Base-by-base conservation (phyloP, 345 rosid genomes). In the Schrenkiella parvula region DNA sequence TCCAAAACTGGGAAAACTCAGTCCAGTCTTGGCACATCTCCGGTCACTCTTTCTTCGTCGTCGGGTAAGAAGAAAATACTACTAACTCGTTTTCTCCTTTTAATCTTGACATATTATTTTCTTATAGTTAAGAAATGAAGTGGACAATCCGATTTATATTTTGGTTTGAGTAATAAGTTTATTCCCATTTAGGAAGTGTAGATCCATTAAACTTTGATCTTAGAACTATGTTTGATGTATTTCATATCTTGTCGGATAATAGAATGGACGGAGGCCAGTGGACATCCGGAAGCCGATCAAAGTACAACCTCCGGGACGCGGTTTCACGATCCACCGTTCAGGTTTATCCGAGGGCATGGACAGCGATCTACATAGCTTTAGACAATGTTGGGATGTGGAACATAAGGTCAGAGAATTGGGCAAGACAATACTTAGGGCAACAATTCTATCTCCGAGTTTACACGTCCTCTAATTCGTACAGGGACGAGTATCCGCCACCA, bases 331-430 rank as follows among this genome's bases (percentile, higher is more conserved):
- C 83, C 79, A 95, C 93, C 0, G 61, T 62, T 70, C 97, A 95
- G 82, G 99, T 93, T n/a, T 93, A 85, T 69, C 99, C 97, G 2
- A 88, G 64, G 58, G 69, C 97, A 35, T 95, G 99, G 99, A 88
- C 95, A 0, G 97, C 95, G 0, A 81, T 95, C 51, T 89, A 88
- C 75, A 72, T 95, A 23, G 89, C 99, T 4, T 81, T 95, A 47
- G 97, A 95, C 82, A 95, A 91, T 43, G 99, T 89, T 25, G 97
- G 99, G 1, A 91, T 91, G 99, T 95, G 99, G 99, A 91, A 95
- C 86, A 58, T 95, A 76, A 84, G 97, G 80, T 82, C 95, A 1
- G 93, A 95, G 84, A 79, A 77, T 41, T 95, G 97, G 99, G 92
- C 89, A 4, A 81, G 97, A 44, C 99, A 89, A 71, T 91, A 93